A percentile compares a stretch with the other conserved stretches of the same genome.
phyloP scores from a whole-genome alignment of 192 early-diverging fungal genomes.

The Coemansia sp. region DNA sequence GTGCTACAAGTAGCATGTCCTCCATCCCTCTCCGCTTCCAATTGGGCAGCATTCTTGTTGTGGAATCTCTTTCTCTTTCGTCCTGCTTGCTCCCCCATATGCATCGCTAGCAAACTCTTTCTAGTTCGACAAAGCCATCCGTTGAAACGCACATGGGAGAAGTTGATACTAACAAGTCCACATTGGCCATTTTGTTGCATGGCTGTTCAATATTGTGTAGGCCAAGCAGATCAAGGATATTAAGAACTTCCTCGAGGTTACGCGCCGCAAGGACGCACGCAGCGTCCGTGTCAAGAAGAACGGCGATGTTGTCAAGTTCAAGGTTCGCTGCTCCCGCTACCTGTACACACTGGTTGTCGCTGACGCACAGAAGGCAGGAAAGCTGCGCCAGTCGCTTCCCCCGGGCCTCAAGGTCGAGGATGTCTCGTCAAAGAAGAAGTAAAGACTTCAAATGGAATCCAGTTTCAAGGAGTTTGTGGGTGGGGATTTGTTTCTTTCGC shows the following conservation, averaged over 20 bases:
- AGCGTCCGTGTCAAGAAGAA: conserved; percentile 97
- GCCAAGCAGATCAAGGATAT: conserved; percentile 98
- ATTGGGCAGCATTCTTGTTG: too few species aligned
- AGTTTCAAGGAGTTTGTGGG: too few species aligned
- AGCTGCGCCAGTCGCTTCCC: conserved; percentile 94
- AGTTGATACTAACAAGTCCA: background rate
- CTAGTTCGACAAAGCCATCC: too few species aligned
- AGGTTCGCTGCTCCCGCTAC: conserved; percentile 97
- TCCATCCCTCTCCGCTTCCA: too few species aligned
- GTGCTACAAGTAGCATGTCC: too few species aligned
- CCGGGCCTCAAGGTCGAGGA: conserved; percentile 52
- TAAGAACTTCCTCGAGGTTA: conserved; percentile 95
- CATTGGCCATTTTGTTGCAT: background rate
- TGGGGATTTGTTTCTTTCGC: background rate
- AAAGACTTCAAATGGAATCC: background rate
- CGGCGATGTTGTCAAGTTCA: conserved; percentile 91
- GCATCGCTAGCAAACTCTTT: too few species aligned
- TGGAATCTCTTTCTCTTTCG: too few species aligned
- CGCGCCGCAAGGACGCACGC: conserved; percentile 94
- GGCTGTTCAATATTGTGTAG: conserved; percentile 51
- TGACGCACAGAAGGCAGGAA: conserved; percentile 92
- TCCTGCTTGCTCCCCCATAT: too few species aligned
- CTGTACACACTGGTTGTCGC: conserved; percentile 97
- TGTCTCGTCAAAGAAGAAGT: conserved; percentile 15
- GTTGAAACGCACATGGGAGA: background rate